Evolutionary conservation across 2,329 filamentous ascomycete genomes (phyloP), one percentile per base, ranked within the genome.

Genomic region (Claviceps quebecensis): DNA sequence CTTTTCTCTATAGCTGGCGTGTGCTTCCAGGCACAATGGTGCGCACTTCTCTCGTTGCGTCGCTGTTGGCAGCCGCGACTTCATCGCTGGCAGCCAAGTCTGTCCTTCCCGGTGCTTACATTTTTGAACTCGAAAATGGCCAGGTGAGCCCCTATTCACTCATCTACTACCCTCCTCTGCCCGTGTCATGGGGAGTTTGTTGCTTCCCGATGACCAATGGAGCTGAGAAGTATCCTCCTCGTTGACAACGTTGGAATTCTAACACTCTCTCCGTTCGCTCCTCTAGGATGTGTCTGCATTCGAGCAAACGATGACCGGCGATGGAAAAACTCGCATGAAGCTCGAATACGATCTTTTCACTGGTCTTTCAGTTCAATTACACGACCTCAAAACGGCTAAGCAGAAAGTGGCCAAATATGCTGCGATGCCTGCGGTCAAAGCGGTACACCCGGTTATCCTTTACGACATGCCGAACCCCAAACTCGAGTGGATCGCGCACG

Each of bases 331-430:
- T 47, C 72, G 72, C 50, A 70, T 74, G 68, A 69, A 71, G 51
- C 68, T 77, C 52, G 65, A 73, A 55, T 75, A 69, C 57, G 67
- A 70, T 55, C 65, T 78, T 17, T 79, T 79, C 68, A 75, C 72
- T 57, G 76, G 75, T 50, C 70, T 69, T 2, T 78, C 76, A 1
- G 71, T 79, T 53, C 69, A 75, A 57, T 70, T 79, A 59, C 65
- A 72, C 50, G 68, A 78, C 52, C 48, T 68, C 45, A 61, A 68
- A n/a, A 68, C 65, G 26, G 69, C 73, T 34, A 68, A 72, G 23
- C 62, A 69, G 36, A 63, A 69, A 51, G 69, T 69, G 1, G 59
- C 61, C 9, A 63, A 68, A 56, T 64, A 78, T 52, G 65, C 66
- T 1, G 57, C 60, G 5, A 60, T 75, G 49, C 63, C 71, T 0